Conservation (phyloP, 1,284 basidiomycete genomes). For the Anthracocystis setariae region DNA sequence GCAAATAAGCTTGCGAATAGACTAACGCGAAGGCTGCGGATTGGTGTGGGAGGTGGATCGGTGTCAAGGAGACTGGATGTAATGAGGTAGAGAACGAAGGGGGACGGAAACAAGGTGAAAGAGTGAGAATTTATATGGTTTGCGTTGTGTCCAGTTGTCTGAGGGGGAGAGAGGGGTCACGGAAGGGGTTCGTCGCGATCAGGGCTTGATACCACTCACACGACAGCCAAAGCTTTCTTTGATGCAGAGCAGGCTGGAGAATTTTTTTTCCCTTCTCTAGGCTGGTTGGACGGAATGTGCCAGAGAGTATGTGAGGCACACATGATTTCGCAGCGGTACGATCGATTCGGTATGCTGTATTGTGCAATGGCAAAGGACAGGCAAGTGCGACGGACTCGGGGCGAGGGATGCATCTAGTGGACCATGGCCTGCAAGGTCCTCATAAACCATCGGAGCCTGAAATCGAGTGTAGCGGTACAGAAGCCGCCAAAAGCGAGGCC, state of each 20-base stretch:
- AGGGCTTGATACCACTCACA: not conserved
- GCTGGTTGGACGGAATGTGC: not conserved
- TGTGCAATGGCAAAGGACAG: too few relatives aligned
- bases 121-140: not conserved
- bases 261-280: not conserved
- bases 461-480: too few relatives aligned
- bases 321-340: too few relatives aligned
- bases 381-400: not conserved
- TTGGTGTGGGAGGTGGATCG: not conserved
- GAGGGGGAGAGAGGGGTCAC: not conserved
- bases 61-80: conserved; percentile 1
- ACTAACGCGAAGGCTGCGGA: not conserved
- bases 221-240: not conserved
- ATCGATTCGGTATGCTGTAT: too few relatives aligned
- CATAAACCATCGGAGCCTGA: not conserved
- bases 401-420: not conserved
- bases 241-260: not conserved
- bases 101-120: too few relatives aligned
- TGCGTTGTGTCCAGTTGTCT: not conserved
- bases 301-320: not conserved
- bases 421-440: not conserved
- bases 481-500: too few relatives aligned
- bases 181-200: conserved; percentile 1
- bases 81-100: not conserved
- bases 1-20: not conserved